Evolutionary conservation across 2,329 filamentous ascomycete species (phyloP).

Genomic region (Didymella segeticola): DNA sequence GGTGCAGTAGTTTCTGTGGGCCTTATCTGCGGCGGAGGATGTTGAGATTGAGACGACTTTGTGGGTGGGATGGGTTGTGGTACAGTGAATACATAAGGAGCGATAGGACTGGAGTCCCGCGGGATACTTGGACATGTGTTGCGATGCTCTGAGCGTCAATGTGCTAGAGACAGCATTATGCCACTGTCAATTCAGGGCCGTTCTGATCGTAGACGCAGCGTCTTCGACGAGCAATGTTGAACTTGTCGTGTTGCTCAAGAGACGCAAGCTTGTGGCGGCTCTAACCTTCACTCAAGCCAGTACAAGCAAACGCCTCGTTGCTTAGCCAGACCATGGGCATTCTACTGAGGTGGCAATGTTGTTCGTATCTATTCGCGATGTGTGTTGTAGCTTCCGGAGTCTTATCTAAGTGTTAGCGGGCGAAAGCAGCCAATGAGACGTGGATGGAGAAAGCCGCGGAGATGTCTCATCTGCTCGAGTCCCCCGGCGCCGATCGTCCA

Average conservation of each 20-base stretch:
- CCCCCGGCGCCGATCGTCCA: not conserved
- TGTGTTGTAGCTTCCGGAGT: constrained; percentile 9
- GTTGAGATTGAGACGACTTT: constrained; percentile 7
- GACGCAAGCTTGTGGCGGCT: not conserved
- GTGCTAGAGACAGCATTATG: not conserved
- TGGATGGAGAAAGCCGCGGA: constrained; percentile 3
- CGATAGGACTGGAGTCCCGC: not conserved
- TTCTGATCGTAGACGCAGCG: not conserved
- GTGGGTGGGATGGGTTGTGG: constrained; percentile 4
- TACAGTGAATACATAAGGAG: constrained; percentile 11
- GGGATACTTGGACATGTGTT: not conserved
- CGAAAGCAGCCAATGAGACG: not conserved
- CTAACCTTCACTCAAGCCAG: not conserved
- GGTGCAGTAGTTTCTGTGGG: constrained; percentile 18
- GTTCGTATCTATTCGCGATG: constrained; percentile 16
- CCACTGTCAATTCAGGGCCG: not conserved
- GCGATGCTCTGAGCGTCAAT: not conserved
- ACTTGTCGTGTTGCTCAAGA: not conserved
- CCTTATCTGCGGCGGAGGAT: constrained; percentile 13
- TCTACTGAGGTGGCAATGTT: constrained; percentile 6
- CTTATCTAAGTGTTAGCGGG: constrained; percentile 11
- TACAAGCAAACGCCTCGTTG: constrained; percentile 17
- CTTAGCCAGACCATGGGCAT: constrained; percentile 7
- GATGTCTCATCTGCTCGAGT: constrained; percentile 2
- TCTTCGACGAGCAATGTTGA: not conserved